These are phyloP conservation scores for Fusarium avenaceum DNA, from an alignment of 2,329 filamentous ascomycete species.

Conservation along the genomic window DNA sequence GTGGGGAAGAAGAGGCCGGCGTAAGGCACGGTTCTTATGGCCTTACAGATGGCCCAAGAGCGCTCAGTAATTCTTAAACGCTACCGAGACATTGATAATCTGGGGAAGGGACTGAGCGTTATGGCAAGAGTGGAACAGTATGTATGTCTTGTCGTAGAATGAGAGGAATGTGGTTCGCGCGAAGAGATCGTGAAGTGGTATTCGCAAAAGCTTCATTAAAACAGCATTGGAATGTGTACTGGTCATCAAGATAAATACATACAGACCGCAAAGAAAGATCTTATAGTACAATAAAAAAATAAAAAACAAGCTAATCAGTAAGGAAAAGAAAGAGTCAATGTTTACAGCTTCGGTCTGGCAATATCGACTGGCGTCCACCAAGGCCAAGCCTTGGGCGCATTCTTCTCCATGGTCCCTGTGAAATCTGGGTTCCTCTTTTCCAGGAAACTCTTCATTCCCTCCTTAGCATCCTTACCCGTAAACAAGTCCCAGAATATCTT, in stretches of 20 bases:
- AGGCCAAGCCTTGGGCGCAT: conserved; percentile 71
- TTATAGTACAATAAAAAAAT: conserved; percentile 2
- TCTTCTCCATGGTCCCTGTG: conserved; percentile 69
- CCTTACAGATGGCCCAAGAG: conserved; percentile 9
- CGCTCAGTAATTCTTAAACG: conserved; percentile 13
- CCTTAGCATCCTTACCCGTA: conserved; percentile 69
- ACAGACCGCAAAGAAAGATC: neutral
- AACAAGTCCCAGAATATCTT: conserved; percentile 73
- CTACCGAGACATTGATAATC: conserved; percentile 16
- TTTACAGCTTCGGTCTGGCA: conserved; percentile 48
- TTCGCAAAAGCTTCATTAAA: neutral
- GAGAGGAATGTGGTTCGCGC: neutral
- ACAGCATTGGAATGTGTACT: neutral
- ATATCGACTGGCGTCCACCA: conserved; percentile 72
- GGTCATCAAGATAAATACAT: neutral
- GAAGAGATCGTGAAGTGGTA: neutral
- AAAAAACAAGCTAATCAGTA: neutral
- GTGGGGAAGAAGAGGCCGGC: conserved; percentile 29
- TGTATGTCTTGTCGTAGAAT: conserved; percentile 21
- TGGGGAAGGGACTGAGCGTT: conserved; percentile 23
- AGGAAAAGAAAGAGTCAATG: neutral
- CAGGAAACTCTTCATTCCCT: conserved; percentile 77
- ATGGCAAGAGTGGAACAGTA: conserved; percentile 1
- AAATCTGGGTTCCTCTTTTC: conserved; percentile 76
- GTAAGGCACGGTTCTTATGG: conserved; percentile 29